Conservation (phyloP, 2,329 filamentous ascomycete genomes). For the Neoascochyta sp. region DNA sequence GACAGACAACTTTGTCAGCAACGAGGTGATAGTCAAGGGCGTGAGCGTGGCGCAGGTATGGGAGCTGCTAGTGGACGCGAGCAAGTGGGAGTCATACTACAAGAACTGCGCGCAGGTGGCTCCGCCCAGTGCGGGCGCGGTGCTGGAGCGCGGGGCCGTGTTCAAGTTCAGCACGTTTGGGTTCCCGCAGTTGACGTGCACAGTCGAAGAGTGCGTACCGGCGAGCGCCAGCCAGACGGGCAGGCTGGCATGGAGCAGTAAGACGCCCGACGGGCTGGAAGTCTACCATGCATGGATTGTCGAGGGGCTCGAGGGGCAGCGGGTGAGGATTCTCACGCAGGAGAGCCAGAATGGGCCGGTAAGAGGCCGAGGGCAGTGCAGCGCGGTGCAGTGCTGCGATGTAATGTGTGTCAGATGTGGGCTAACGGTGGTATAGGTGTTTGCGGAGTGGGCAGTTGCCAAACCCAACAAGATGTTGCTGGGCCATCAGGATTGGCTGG, state of each 20-base stretch:
- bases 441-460: conserved; percentile 19
- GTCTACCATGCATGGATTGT: conserved; percentile 39
- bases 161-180: conserved; percentile 39
- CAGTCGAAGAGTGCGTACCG: conserved; percentile 11
- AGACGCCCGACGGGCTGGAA: conserved; percentile 23
- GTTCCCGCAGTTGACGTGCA: conserved; percentile 30
- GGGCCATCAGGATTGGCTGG: conserved; percentile 39
- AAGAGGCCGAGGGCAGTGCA: no score
- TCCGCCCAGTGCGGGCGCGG: conserved; percentile 18
- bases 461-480: conserved; percentile 38
- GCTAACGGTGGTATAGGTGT: conserved; percentile 9
- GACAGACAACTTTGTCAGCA: conserved; percentile 38
- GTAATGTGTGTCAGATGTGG: not conserved
- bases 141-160: conserved; percentile 22
- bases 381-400: no score
- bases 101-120: conserved; percentile 31
- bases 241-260: conserved; percentile 16
- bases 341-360: conserved; percentile 33
- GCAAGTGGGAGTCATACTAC: conserved; percentile 36
- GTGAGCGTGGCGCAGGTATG: conserved; percentile 32
- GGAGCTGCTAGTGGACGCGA: conserved; percentile 30
- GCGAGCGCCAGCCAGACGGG: conserved; percentile 17
- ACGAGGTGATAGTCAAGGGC: conserved; percentile 30
- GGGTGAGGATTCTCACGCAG: conserved; percentile 37
- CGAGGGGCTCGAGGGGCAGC: conserved; percentile 27